Percentiles rank a stretch among this genome's conserved stretches.
Evolutionary conservation across 2,329 filamentous ascomycete genomes (phyloP).

Genomic region (Calcarisporium arbuscula): DNA sequence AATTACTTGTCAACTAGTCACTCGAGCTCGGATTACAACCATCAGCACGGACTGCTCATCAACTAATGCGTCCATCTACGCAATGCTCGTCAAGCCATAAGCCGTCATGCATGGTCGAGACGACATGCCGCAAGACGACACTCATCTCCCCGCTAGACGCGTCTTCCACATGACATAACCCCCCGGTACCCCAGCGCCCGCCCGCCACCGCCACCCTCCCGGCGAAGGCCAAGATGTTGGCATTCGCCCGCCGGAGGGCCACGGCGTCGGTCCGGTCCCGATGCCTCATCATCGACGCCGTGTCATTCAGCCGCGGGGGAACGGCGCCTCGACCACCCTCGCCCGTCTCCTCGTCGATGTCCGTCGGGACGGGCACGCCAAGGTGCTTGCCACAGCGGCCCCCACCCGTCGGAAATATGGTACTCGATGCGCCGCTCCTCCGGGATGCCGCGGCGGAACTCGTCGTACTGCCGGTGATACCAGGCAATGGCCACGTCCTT

Average conservation of each 20-base stretch:
- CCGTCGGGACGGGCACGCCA: conserved; percentile 27
- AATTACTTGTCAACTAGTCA: no score
- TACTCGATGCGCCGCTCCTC: conserved; percentile 30
- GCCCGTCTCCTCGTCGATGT: conserved; percentile 22
- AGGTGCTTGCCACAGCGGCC: conserved; percentile 34
- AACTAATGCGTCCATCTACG: no score
- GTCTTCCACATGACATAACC: conserved; percentile 22
- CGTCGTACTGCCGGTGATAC: conserved; percentile 29
- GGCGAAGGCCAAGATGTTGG: conserved; percentile 16
- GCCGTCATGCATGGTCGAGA: no score
- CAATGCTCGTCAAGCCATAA: no score
- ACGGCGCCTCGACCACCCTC: conserved; percentile 24
- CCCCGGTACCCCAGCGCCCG: conserved; percentile 20
- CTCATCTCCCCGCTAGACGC: conserved; percentile 19
- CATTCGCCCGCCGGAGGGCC: conserved; percentile 16
- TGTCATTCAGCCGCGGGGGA: conserved; percentile 26
- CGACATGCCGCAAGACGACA: no score
- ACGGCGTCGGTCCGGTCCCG: conserved; percentile 5
- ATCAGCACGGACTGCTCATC: no score
- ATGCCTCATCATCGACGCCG: conserved; percentile 15
- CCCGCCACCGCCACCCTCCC: conserved; percentile 18
- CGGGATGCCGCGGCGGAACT: conserved; percentile 27
- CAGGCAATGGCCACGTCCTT: conserved; percentile 30
- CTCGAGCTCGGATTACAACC: no score
- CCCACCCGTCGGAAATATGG: conserved; percentile 32